Conservation (phyloP, 305 asterid genomes). For the Fraxinus angustifolia region DNA sequence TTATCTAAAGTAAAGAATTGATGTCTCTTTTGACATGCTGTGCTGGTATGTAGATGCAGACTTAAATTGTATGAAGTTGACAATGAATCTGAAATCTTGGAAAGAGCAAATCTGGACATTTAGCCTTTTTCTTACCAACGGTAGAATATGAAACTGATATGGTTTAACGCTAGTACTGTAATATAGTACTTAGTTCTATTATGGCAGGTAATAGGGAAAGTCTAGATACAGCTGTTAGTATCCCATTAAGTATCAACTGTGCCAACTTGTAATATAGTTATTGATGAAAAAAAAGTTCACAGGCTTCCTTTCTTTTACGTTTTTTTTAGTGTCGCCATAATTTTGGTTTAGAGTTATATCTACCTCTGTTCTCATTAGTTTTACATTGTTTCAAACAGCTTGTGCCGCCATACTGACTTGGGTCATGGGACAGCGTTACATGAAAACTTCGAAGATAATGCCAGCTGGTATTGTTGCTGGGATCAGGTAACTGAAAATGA, state of each 20-base stretch:
- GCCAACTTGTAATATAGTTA: background rate
- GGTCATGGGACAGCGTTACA: constrained; percentile 57
- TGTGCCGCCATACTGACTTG: constrained; percentile 50
- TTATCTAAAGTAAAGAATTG: background rate
- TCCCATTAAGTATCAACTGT: background rate
- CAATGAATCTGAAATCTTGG: background rate
- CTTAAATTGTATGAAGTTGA: background rate
- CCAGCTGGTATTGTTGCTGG: constrained; percentile 67
- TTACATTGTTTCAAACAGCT: background rate
- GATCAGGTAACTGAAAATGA: constrained; percentile 41
- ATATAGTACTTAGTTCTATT: background rate
- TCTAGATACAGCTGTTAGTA: background rate
- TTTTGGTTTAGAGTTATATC: background rate
- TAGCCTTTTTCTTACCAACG: background rate
- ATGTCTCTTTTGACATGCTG: background rate
- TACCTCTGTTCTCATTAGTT: background rate
- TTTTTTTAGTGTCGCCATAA: background rate
- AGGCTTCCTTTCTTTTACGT: background rate
- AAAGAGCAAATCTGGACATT: background rate
- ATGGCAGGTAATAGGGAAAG: background rate
- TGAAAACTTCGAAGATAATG: constrained; percentile 58
- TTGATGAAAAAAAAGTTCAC: background rate
- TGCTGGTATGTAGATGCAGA: background rate
- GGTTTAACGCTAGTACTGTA: background rate
- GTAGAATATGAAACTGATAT: background rate